phyloP scores from a whole-genome alignment of 257 asterid species.

The Jacaranda mimosifolia region DNA sequence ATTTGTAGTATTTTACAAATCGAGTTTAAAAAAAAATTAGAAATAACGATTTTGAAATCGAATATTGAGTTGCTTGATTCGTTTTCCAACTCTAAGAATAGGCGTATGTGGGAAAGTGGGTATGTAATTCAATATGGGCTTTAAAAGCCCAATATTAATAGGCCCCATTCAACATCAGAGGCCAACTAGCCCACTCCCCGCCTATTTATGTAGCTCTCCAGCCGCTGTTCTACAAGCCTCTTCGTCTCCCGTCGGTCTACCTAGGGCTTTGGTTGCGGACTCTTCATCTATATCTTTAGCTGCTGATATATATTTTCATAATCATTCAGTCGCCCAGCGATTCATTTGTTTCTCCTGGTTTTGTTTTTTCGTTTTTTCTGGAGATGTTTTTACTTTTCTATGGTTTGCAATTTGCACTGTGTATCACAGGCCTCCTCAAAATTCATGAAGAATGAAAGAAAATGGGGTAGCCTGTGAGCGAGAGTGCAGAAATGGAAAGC shows the following conservation, averaged over 20 bases:
- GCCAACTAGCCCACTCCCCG: constrained; percentile 22
- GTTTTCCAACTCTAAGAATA: too few relatives aligned
- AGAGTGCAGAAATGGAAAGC: constrained; percentile 52
- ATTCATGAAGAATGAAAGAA: constrained; percentile 20
- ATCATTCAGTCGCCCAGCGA: not conserved
- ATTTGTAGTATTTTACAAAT: too few relatives aligned
- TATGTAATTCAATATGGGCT: too few relatives aligned
- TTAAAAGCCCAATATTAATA: not conserved
- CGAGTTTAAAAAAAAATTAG: too few relatives aligned
- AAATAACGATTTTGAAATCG: too few relatives aligned
- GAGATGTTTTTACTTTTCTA: too few relatives aligned
- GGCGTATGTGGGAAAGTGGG: too few relatives aligned
- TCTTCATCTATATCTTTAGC: not conserved
- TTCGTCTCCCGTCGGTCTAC: too few relatives aligned
- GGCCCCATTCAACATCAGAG: not conserved
- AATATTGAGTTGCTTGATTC: too few relatives aligned
- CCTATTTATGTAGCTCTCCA: not conserved
- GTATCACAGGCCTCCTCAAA: constrained; percentile 42
- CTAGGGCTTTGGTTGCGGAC: constrained; percentile 16
- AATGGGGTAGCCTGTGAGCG: constrained; percentile 40
- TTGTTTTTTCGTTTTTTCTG: not conserved
- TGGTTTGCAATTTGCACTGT: constrained; percentile 36
- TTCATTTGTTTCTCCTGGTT: not conserved
- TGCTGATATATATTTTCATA: not conserved
- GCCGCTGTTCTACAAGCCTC: not conserved